phyloP scores from a whole-genome alignment of 257 asterid genomes.

The Ligustrum vulgare region DNA sequence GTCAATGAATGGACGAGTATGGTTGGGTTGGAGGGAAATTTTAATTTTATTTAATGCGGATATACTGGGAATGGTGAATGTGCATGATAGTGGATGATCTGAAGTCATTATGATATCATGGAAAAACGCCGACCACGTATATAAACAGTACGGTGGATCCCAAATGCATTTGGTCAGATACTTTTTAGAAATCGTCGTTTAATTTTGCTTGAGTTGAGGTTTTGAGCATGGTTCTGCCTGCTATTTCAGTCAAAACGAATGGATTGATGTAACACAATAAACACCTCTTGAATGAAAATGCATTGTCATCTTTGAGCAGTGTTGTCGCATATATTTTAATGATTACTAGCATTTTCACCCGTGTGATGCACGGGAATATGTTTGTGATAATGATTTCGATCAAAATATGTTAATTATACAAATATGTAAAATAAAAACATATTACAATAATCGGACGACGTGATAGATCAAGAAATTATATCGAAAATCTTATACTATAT shows the following conservation, averaged over 20 bases:
- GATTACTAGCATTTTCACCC: too few relatives aligned
- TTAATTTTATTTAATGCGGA: neutral
- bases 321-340: neutral
- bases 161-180: neutral
- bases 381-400: too few relatives aligned
- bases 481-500: too few relatives aligned
- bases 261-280: neutral
- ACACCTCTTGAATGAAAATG: neutral
- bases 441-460: too few relatives aligned
- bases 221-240: constrained; percentile 12
- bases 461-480: too few relatives aligned
- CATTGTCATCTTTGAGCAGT: neutral
- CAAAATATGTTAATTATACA: too few relatives aligned
- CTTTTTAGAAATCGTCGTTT: neutral
- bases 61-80: neutral
- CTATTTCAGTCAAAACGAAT: constrained; percentile 6
- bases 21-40: neutral
- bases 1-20: neutral
- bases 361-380: too few relatives aligned
- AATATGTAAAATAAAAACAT: too few relatives aligned
- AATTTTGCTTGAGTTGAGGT: neutral
- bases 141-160: neutral
- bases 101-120: neutral
- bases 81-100: neutral
- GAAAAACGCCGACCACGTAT: neutral